These are phyloP conservation scores for Sarocladium brachiariae DNA, from an alignment of 2,329 filamentous ascomycete genomes.

Conservation along the genomic window DNA sequence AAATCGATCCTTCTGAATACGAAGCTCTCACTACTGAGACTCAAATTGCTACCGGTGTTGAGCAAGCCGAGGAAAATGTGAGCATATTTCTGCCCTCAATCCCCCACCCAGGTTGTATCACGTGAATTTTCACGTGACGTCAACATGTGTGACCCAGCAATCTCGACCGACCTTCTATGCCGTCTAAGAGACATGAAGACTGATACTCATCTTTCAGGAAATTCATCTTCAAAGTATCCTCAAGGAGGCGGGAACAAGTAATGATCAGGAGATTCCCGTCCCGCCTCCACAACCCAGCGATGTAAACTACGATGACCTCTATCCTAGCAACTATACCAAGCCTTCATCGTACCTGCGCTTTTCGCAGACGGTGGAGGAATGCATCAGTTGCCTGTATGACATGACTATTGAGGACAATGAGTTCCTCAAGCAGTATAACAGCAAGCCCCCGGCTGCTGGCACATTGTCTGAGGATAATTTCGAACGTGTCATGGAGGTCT, in stretches of 20 bases:
- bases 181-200: too few relatives aligned
- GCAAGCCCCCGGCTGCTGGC: constrained; percentile 56
- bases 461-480: constrained; percentile 85
- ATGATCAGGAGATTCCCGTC: constrained; percentile 57
- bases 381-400: constrained; percentile 83
- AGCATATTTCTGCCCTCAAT: constrained; percentile 43
- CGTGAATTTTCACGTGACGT: constrained; percentile 28
- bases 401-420: constrained; percentile 87
- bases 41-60: constrained; percentile 92
- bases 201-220: too few relatives aligned
- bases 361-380: constrained; percentile 96
- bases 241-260: constrained; percentile 47
- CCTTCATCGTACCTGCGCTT: constrained; percentile 94
- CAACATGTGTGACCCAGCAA: constrained; percentile 4
- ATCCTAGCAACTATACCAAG: constrained; percentile 71
- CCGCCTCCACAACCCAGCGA: constrained; percentile 57
- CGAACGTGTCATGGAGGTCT: constrained; percentile 89
- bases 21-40: constrained; percentile 76
- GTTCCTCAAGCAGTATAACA: constrained; percentile 79
- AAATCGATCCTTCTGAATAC: constrained; percentile 82
- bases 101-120: constrained; percentile 30
- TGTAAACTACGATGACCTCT: constrained; percentile 83
- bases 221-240: constrained; percentile 86
- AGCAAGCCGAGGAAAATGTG: constrained; percentile 95
- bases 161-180: too few relatives aligned